A percentile compares a stretch with the other conserved stretches of the same genome.
phyloP scores from a whole-genome alignment of 2,329 filamentous ascomycete species.

The Neurospora sp. region DNA sequence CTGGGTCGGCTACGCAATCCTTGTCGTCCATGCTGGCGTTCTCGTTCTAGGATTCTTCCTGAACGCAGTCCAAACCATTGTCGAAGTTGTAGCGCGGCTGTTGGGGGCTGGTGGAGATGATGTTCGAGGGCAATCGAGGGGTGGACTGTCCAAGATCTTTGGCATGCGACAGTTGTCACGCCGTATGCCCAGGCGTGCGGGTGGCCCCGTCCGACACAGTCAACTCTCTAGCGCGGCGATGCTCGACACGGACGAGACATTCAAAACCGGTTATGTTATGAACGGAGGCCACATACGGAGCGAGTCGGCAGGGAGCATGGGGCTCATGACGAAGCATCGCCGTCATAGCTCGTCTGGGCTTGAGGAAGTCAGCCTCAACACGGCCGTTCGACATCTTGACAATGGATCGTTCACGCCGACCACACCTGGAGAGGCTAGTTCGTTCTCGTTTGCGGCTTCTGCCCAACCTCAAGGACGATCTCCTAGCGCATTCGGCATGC shows the following conservation, averaged over 20 bases:
- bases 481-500: slow-evolving; percentile 30
- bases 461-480: slow-evolving; percentile 22
- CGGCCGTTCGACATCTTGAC: slow-evolving; percentile 38
- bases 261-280: slow-evolving; percentile 50
- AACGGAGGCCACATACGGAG: slow-evolving; percentile 47
- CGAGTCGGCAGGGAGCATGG: slow-evolving; percentile 51
- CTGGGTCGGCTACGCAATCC: slow-evolving; percentile 90
- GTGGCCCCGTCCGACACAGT: slow-evolving; percentile 61
- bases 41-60: slow-evolving; percentile 88
- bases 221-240: slow-evolving; percentile 77
- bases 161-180: slow-evolving; percentile 82
- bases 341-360: slow-evolving; percentile 45
- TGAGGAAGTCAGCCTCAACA: slow-evolving; percentile 36
- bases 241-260: slow-evolving; percentile 57
- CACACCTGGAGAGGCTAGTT: slow-evolving; percentile 62
- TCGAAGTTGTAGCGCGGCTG: slow-evolving; percentile 78
- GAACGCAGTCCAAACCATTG: slow-evolving; percentile 79
- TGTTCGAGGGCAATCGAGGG: slow-evolving; percentile 58
- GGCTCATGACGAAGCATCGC: slow-evolving; percentile 33
- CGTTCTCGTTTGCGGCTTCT: slow-evolving; percentile 56
- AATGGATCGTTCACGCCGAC: slow-evolving; percentile 58
- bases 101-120: slow-evolving; percentile 75
- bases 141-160: slow-evolving; percentile 82
- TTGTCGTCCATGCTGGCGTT: slow-evolving; percentile 76
- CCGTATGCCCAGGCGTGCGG: slow-evolving; percentile 52